A percentile compares a stretch with the other conserved stretches of the same genome.
phyloP scores from a whole-genome alignment of 805 yeast genomes.

The Yamadazyma philogaea region DNA sequence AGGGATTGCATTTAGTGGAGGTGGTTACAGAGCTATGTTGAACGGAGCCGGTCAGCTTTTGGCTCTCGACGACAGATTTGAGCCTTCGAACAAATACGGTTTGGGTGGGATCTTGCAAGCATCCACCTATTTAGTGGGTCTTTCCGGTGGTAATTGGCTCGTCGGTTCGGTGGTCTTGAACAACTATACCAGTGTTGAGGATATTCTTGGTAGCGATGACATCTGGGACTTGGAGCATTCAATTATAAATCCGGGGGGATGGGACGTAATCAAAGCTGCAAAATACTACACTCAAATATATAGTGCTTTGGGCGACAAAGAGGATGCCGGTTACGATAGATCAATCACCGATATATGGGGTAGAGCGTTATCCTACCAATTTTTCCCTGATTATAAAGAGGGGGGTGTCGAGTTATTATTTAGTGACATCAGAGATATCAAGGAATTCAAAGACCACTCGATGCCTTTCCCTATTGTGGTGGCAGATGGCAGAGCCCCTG shows the following conservation, averaged over 20 bases:
- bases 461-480: slow-evolving; percentile 42
- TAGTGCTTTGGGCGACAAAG: slow-evolving; percentile 28
- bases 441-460: slow-evolving; percentile 25
- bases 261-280: slow-evolving; percentile 60
- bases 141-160: slow-evolving; percentile 63
- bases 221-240: slow-evolving; percentile 53
- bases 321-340: slow-evolving; percentile 35
- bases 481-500: slow-evolving; percentile 39
- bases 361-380: slow-evolving; percentile 39
- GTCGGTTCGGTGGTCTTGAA: slow-evolving; percentile 62
- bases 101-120: slow-evolving; percentile 76
- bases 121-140: slow-evolving; percentile 70
- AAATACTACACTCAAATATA: slow-evolving; percentile 41
- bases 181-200: slow-evolving; percentile 53
- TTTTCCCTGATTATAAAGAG: slow-evolving; percentile 27
- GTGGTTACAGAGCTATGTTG: slow-evolving; percentile 90
- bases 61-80: slow-evolving; percentile 73
- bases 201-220: slow-evolving; percentile 22
- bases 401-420: slow-evolving; percentile 29
- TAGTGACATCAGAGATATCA: slow-evolving; percentile 26
- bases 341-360: slow-evolving; percentile 45
- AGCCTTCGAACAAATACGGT: slow-evolving; percentile 48
- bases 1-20: slow-evolving; percentile 44
- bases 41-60: slow-evolving; percentile 80
- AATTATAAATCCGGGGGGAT: slow-evolving; percentile 65